These are phyloP conservation scores for Isochrysis galbana DNA, from an alignment of 78 protist genomes.

Conservation along the genomic window DNA sequence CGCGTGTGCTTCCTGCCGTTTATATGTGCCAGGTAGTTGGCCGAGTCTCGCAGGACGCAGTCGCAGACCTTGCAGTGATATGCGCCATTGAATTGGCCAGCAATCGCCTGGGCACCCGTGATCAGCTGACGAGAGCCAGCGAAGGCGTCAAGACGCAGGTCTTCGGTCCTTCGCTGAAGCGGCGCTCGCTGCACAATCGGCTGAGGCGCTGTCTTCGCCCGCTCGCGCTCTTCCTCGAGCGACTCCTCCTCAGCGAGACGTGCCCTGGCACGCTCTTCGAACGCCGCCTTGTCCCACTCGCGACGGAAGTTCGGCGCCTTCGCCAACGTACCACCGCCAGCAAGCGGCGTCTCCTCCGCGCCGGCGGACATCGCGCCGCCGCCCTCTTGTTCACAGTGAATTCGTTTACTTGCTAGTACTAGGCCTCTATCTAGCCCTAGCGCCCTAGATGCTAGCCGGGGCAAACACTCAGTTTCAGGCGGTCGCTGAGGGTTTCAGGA, in stretches of 20 bases:
- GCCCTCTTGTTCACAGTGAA: too few relatives aligned
- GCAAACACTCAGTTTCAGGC: too few relatives aligned
- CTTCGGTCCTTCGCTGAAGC: slow-evolving; percentile 13
- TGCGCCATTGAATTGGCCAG: background rate
- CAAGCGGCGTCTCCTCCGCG: too few relatives aligned
- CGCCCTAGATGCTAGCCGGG: too few relatives aligned
- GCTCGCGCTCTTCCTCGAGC: slow-evolving; percentile 14
- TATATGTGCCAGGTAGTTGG: background rate
- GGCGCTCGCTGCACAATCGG: slow-evolving; percentile 18
- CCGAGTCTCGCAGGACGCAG: slow-evolving; percentile 21
- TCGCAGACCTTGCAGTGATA: slow-evolving; percentile 18
- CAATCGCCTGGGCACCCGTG: background rate
- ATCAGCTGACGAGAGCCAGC: background rate
- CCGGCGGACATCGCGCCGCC: too few relatives aligned
- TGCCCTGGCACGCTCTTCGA: background rate
- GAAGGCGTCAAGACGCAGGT: background rate
- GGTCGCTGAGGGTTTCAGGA: too few relatives aligned
- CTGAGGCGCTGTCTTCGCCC: background rate
- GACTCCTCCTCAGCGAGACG: background rate
- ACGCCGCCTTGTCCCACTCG: slow-evolving; percentile 18
- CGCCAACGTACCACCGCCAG: background rate
- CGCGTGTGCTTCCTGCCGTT: slow-evolving; percentile 18
- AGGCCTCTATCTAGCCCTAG: too few relatives aligned
- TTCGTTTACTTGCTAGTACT: too few relatives aligned
- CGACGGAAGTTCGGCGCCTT: slow-evolving; percentile 4